Base-by-base conservation (phyloP, 768 basidiomycete species). In the Auricularia cornea region DNA sequence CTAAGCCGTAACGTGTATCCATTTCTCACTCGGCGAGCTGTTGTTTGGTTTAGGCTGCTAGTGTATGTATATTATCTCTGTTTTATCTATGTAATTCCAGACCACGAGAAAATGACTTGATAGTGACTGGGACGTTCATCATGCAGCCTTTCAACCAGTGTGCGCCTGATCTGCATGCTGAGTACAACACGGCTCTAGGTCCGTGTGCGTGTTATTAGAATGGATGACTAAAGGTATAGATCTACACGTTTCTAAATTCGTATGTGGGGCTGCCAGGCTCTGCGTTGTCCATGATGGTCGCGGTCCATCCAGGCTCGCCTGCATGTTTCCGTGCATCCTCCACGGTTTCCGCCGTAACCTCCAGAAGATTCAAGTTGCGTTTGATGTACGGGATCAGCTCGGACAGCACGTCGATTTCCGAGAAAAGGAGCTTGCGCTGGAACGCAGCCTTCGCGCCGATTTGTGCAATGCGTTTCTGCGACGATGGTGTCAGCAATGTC, bases 201-300 rank as follows among this genome's bases (percentile, higher is more conserved):
- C 35, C 35, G 35, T 14, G 35, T 14, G 35, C 35, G 35, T 38
- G 35, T 5, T 14, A 38, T 38, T 38, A 38, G 10, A 38, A 2
- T 38, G 16, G 35, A 10, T 20, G 20, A 14, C 44, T 48, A 48
- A 48, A 23, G 23, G 20, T 48, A 48, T 20, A 23, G 23, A 23
- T 20, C 44, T 48, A 48, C 44, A 89, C 85, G 74, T 96, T 97
- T 72, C 85, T 84, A 74, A 94, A 96, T 70, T 94, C 89, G 69
- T 94, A 90, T 3, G 87, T 88, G 56, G 94, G 94, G 38, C 78
- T 81, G 11, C 90, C 93, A 35, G 95, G 95, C 76, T 95, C 93
- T 12, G 92, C 90, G n/a, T 77, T 77, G 63, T 94, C 93, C 52
- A 94, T 86, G 67, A 92, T 87, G 63, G 71, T 77, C 69, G 81